Evolutionary conservation across 2,329 filamentous ascomycete genomes (phyloP).

Genomic region (Coleophoma eucalyptorum): DNA sequence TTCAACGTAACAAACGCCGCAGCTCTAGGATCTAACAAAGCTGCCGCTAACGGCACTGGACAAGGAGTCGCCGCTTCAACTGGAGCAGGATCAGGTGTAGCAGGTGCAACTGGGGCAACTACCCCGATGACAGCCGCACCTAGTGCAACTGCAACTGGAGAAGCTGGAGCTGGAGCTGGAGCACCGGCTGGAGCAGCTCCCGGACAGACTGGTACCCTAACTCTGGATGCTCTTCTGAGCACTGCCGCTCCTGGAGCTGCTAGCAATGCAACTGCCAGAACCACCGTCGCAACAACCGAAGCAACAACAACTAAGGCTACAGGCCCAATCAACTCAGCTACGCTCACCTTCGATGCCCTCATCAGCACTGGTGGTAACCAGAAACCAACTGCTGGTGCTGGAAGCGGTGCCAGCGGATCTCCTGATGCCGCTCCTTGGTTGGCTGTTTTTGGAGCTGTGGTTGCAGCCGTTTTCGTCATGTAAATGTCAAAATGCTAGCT

Average conservation of each 20-base stretch:
- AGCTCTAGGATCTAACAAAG: background rate
- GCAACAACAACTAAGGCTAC: background rate
- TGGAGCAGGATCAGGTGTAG: background rate
- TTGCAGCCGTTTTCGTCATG: slow-evolving; percentile 11
- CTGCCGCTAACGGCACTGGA: background rate
- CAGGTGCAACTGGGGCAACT: background rate
- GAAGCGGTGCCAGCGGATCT: background rate
- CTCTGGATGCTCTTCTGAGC: background rate
- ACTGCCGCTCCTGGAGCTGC: background rate
- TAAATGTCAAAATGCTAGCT: slow-evolving; percentile 2
- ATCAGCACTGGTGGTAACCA: background rate
- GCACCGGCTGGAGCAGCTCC: background rate
- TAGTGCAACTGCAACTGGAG: too few relatives aligned
- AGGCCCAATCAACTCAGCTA: background rate
- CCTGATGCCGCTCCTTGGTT: slow-evolving; percentile 7
- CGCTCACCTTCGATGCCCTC: background rate
- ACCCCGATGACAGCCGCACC: background rate
- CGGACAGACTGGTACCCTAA: background rate
- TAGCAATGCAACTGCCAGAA: background rate
- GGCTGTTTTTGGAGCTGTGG: slow-evolving; percentile 12
- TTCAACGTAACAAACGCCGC: slow-evolving; percentile 20
- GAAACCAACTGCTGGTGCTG: background rate
- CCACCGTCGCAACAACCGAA: background rate
- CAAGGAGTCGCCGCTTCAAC: background rate
- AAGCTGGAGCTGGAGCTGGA: background rate